Percentiles rank a stretch among this genome's conserved stretches.
Conservation (phyloP, 2,329 filamentous ascomycete genomes). For the Zopfia rhizophila region DNA sequence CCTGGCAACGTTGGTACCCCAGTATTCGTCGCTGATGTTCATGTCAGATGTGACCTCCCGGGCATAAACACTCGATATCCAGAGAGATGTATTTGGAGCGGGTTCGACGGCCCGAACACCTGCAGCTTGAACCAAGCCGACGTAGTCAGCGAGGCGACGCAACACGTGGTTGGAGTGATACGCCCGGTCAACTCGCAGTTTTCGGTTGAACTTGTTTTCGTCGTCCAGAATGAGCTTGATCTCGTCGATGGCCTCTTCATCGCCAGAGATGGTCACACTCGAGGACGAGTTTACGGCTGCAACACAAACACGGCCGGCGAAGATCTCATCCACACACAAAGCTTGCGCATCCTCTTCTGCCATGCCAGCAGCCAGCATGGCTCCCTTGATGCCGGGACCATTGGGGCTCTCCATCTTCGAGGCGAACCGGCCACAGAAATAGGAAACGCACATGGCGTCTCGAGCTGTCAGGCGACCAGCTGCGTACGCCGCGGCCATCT, state of each 20-base stretch:
- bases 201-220: slow-evolving; percentile 49
- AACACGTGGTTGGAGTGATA: slow-evolving; percentile 58
- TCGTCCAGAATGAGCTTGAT: slow-evolving; percentile 43
- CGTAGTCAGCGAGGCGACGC: too few species aligned
- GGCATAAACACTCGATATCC: too few species aligned
- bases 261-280: slow-evolving; percentile 56
- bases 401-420: slow-evolving; percentile 1
- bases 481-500: slow-evolving; percentile 19
- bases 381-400: background rate
- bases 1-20: slow-evolving; percentile 58
- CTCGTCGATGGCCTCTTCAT: slow-evolving; percentile 48
- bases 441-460: slow-evolving; percentile 13
- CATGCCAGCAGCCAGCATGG: background rate
- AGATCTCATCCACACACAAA: background rate
- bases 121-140: too few species aligned
- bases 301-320: slow-evolving; percentile 1
- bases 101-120: too few species aligned
- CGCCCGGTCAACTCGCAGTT: slow-evolving; percentile 54
- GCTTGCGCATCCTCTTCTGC: background rate
- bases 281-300: slow-evolving; percentile 47
- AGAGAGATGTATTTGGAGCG: too few species aligned
- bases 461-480: slow-evolving; percentile 7
- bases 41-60: too few species aligned
- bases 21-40: slow-evolving; percentile 50
- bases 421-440: slow-evolving; percentile 4